phyloP scores from a whole-genome alignment of 2,329 filamentous ascomycete species.

The Calonectria crousiana region DNA sequence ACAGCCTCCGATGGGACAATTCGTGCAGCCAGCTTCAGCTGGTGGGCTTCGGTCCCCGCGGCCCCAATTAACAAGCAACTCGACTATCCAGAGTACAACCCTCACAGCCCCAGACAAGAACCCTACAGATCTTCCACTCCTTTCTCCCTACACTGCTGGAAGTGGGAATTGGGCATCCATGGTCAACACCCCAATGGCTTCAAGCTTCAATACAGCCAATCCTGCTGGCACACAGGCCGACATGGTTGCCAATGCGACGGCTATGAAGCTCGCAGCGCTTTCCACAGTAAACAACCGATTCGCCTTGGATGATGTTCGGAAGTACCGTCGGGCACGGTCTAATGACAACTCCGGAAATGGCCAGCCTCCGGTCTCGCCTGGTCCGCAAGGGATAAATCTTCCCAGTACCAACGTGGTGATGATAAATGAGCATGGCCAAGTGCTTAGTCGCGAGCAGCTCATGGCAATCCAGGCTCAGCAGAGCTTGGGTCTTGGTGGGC shows the following conservation, averaged over 20 bases:
- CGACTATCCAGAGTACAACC: constrained; percentile 85
- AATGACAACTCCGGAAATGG: constrained; percentile 79
- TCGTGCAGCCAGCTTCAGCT: constrained; percentile 83
- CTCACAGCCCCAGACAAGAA: constrained; percentile 78
- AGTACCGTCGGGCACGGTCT: constrained; percentile 91
- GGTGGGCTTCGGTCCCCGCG: constrained; percentile 84
- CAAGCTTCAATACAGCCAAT: constrained; percentile 77
- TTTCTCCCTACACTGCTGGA: constrained; percentile 84
- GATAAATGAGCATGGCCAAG: constrained; percentile 93
- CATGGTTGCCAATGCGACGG: constrained; percentile 98
- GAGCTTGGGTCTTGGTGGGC: constrained; percentile 70
- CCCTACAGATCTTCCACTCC: constrained; percentile 78
- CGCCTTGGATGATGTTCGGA: constrained; percentile 94
- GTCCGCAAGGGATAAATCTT: constrained; percentile 71
- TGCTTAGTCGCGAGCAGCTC: constrained; percentile 87
- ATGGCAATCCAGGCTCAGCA: constrained; percentile 81
- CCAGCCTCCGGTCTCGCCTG: constrained; percentile 75
- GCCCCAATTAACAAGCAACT: constrained; percentile 74
- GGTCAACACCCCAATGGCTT: constrained; percentile 96
- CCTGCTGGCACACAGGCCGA: constrained; percentile 80
- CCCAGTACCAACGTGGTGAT: constrained; percentile 86
- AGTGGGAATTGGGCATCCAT: constrained; percentile 98
- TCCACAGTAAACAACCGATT: constrained; percentile 99
- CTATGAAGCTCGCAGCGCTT: constrained; percentile 97
- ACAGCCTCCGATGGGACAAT: constrained; percentile 92